Conservation (phyloP, 257 asterid genomes). For the Voacanga thouarsii region DNA sequence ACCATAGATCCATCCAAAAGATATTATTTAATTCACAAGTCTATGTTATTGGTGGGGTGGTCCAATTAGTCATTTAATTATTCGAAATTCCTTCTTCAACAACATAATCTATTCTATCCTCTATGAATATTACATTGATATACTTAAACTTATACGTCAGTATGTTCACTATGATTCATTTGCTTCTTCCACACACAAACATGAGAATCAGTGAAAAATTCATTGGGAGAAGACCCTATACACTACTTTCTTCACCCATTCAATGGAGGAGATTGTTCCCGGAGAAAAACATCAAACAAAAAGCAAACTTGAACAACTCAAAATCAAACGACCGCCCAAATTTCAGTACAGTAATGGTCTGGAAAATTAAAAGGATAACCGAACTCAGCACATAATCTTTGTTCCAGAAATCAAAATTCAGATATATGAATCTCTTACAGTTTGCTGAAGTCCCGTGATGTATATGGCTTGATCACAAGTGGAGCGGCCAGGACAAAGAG, state of each 20-base stretch:
- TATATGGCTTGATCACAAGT: slow-evolving; percentile 78
- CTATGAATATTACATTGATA: background rate
- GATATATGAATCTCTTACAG: slow-evolving; percentile 37
- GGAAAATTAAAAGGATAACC: background rate
- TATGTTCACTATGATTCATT: too few species aligned
- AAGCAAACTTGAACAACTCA: background rate
- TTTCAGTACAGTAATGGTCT: background rate
- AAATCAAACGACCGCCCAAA: background rate
- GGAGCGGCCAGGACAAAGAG: slow-evolving; percentile 65
- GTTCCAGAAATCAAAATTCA: background rate
- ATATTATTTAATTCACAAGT: background rate
- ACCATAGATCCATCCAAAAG: background rate
- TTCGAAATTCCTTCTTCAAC: background rate
- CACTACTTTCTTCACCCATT: background rate
- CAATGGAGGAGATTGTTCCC: background rate
- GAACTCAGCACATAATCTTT: background rate
- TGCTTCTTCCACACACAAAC: too few species aligned
- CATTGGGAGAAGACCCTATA: background rate
- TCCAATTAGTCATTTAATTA: background rate
- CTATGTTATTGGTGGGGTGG: background rate
- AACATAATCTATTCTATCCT: background rate
- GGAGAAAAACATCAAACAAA: too few species aligned
- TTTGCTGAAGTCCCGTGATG: slow-evolving; percentile 85
- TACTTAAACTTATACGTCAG: background rate
- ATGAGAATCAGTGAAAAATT: too few species aligned